Conservation (phyloP, 768 basidiomycete genomes). For the Coprinellus micaceus region DNA sequence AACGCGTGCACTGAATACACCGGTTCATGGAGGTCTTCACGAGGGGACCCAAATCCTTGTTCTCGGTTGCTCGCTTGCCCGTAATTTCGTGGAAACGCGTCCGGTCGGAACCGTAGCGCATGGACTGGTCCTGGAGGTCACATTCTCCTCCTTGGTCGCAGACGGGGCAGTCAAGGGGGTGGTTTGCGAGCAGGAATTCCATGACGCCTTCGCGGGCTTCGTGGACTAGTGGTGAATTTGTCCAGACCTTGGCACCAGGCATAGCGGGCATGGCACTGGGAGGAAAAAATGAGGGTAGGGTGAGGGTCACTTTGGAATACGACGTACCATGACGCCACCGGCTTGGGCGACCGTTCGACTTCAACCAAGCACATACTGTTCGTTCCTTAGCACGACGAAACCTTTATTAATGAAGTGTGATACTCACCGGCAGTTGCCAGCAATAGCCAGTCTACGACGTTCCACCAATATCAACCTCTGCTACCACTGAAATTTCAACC, state of each 20-base stretch:
- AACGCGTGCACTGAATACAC: slow-evolving; percentile 99
- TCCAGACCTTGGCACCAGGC: slow-evolving; percentile 89
- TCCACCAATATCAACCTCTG: not conserved
- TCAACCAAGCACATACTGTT: slow-evolving; percentile 96
- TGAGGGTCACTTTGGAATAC: not conserved
- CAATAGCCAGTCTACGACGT: slow-evolving; percentile 75
- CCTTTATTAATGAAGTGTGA: not conserved
- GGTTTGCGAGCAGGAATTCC: slow-evolving; percentile 97
- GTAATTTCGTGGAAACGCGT: slow-evolving; percentile 97
- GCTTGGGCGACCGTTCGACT: slow-evolving; percentile 93
- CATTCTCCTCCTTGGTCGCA: slow-evolving; percentile 99
- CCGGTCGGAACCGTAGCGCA: slow-evolving; percentile 98
- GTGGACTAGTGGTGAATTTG: slow-evolving; percentile 87
- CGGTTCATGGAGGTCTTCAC: slow-evolving; percentile 99
- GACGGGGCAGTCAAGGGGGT: slow-evolving; percentile 97
- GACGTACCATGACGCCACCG: slow-evolving; percentile 83
- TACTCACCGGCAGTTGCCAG: slow-evolving; percentile 91
- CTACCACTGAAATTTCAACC: not conserved
- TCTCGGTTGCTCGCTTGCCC: slow-evolving; percentile 96
- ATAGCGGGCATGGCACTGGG: slow-evolving; percentile 94
- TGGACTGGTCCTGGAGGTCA: slow-evolving; percentile 97
- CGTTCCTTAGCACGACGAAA: not conserved
- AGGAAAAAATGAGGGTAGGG: slow-evolving; percentile 2
- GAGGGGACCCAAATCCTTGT: slow-evolving; percentile 96
- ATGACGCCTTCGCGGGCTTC: slow-evolving; percentile 95